Evolutionary conservation across 148 eudicot genomes (phyloP).

Genomic region (Fagopyrum homotropicum): DNA sequence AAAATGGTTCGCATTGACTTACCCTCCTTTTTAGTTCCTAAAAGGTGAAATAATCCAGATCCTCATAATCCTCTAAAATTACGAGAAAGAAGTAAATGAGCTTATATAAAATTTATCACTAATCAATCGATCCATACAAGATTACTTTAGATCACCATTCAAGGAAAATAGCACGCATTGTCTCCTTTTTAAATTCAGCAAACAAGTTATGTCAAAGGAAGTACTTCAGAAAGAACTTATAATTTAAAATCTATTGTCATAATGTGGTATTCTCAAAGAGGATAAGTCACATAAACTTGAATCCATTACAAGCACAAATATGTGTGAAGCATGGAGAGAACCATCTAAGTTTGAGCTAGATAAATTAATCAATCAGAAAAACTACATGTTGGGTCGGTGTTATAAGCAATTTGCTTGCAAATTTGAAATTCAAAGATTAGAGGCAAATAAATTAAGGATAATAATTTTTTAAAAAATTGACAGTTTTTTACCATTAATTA

Average conservation of each 20-base stretch:
- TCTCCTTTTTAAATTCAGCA: not conserved
- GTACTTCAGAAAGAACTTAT: not conserved
- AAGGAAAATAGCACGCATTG: not conserved
- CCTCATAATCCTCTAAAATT: conserved; percentile 59
- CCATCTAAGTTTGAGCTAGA: not conserved
- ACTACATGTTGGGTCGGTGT: too few species aligned
- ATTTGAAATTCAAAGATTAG: too few species aligned
- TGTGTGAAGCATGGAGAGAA: not conserved
- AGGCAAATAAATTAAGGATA: too few species aligned
- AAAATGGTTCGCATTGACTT: not conserved
- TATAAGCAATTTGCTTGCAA: too few species aligned
- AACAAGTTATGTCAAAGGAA: not conserved
- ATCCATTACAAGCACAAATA: not conserved
- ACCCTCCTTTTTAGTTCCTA: conserved; percentile 39
- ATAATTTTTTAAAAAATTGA: too few species aligned
- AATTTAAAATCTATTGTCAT: not conserved
- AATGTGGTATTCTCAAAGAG: not conserved
- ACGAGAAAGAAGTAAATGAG: not conserved
- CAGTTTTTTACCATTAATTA: too few species aligned
- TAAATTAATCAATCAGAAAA: too few species aligned
- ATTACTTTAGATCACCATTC: not conserved
- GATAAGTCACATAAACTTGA: not conserved
- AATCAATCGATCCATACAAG: not conserved
- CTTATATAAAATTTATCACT: not conserved
- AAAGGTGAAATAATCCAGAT: conserved; percentile 66